These are phyloP conservation scores for Scytalidium lignicola DNA, from an alignment of 2,329 filamentous ascomycete genomes.

Conservation along the genomic window DNA sequence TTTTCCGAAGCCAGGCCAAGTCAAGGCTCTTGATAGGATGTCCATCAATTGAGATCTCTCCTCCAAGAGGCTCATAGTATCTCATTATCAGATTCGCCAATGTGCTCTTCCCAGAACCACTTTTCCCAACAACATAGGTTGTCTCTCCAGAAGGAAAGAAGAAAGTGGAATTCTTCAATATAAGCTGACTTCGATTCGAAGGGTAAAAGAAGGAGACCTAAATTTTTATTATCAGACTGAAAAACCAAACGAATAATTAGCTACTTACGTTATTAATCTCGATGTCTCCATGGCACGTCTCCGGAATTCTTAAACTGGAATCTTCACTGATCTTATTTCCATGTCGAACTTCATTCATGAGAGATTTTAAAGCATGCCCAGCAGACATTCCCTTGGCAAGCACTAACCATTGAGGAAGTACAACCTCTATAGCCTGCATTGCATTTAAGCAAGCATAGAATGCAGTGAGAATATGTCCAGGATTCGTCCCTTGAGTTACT, in stretches of 20 bases:
- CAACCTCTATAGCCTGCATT: conserved; percentile 66
- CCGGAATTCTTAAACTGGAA: conserved; percentile 29
- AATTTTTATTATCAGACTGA: conserved; percentile 11
- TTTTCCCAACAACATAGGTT: conserved; percentile 78
- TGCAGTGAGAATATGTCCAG: conserved; percentile 71
- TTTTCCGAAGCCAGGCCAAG: conserved; percentile 66
- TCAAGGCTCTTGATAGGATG: conserved; percentile 57
- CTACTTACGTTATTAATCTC: conserved; percentile 59
- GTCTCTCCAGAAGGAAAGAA: conserved; percentile 67
- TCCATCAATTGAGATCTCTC: conserved; percentile 66
- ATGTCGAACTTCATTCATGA: conserved; percentile 32
- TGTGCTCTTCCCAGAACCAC: conserved; percentile 91
- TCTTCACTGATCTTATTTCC: conserved; percentile 23
- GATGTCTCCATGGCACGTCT: conserved; percentile 59
- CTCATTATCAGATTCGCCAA: conserved; percentile 73
- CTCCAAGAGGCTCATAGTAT: conserved; percentile 65
- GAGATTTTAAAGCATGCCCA: conserved; percentile 53
- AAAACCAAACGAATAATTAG: not conserved
- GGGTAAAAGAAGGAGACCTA: conserved; percentile 83
- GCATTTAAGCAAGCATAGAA: conserved; percentile 80
- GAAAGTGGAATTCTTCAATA: conserved; percentile 59
- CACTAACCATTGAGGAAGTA: conserved; percentile 72
- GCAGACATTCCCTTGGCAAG: conserved; percentile 77
- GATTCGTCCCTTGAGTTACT: conserved; percentile 49
- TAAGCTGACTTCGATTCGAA: conserved; percentile 53